Evolutionary conservation across 805 yeast species (phyloP), one percentile per base, ranked within the genome.

Genomic region (Lachancea thermotolerans): DNA sequence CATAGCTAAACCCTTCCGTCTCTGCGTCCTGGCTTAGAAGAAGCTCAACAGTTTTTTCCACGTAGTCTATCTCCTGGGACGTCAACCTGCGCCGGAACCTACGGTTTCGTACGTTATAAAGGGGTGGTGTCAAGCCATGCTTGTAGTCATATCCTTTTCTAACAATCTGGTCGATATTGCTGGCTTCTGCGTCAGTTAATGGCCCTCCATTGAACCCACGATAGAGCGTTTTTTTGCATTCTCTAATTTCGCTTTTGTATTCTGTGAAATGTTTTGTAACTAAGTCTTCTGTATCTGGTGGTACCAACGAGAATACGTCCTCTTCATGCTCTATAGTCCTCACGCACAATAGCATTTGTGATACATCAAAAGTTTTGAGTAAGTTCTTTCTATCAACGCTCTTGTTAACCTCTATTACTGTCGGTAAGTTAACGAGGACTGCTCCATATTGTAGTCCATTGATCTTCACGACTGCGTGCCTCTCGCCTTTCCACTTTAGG

Each of bases 121-220:
- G 71, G 0, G 98, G 96, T 6, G 87, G 82, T 0, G 93, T 78
- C 15, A 93, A 61, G 7, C 99, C 99, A 62, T 85, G 87, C n/a
- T 77, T 79, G 54, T 72, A 77, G 32, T 64, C 69, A 36, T 64
- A 62, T 0, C 51, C 49, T 30, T 60, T 59, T 35, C 43, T 33
- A 2, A 53, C 53, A 16, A 62, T 54, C 25, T 58, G 51, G 10
- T 54, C 55, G 15, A 56, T 29, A 40, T 57, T 48, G 28, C 52
- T 56, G 14, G 59, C 51, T 46, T 58, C 60, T n/a, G 55, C 51
- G 28, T 59, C 62, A 4, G 58, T 55, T 15, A 59, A 37, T 7
- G 60, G 61, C 10, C 58, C 59, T n/a, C 55, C 56, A 34, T 55
- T 55, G 38, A 50, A 53, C 2, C 59, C 59, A 30, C 52, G 56